Conservation (phyloP, 2,329 filamentous ascomycete genomes). For the Aspergillus glaucus region DNA sequence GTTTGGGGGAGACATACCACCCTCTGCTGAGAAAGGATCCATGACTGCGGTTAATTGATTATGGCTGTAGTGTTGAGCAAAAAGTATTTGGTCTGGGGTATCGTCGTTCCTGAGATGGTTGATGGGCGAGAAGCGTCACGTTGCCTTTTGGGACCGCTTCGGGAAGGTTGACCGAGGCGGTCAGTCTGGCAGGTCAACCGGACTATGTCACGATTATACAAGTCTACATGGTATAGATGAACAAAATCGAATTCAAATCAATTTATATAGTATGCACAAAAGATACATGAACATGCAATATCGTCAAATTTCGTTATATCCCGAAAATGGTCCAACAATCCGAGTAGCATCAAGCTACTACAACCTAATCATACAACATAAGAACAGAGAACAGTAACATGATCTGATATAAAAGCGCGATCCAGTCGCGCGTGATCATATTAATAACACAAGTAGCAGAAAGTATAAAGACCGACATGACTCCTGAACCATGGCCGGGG, state of each 20-base stretch:
- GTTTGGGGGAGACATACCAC: constrained; percentile 39
- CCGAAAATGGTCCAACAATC: too few species aligned
- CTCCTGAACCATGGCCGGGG: not conserved
- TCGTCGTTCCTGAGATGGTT: not conserved
- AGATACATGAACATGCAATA: too few species aligned
- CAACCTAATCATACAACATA: too few species aligned
- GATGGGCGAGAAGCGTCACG: constrained; percentile 12
- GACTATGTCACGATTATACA: too few species aligned
- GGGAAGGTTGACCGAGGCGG: constrained; percentile 9
- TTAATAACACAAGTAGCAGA: constrained; percentile 12
- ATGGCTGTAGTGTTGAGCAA: constrained; percentile 1
- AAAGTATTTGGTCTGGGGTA: not conserved
- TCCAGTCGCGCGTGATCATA: constrained; percentile 15
- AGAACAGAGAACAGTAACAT: not conserved
- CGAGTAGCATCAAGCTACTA: too few species aligned
- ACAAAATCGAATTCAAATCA: too few species aligned
- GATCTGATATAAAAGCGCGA: constrained; percentile 6
- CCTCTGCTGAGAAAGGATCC: constrained; percentile 61
- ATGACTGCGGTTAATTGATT: constrained; percentile 32
- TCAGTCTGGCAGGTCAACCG: not conserved
- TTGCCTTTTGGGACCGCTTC: constrained; percentile 11
- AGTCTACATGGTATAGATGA: too few species aligned
- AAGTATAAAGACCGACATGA: constrained; percentile 14
- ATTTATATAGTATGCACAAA: too few species aligned
- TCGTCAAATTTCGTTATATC: too few species aligned